A percentile compares a stretch with the other conserved stretches of the same genome.
Conservation (phyloP, 1,284 basidiomycete species). For the Puccinia triticina region DNA sequence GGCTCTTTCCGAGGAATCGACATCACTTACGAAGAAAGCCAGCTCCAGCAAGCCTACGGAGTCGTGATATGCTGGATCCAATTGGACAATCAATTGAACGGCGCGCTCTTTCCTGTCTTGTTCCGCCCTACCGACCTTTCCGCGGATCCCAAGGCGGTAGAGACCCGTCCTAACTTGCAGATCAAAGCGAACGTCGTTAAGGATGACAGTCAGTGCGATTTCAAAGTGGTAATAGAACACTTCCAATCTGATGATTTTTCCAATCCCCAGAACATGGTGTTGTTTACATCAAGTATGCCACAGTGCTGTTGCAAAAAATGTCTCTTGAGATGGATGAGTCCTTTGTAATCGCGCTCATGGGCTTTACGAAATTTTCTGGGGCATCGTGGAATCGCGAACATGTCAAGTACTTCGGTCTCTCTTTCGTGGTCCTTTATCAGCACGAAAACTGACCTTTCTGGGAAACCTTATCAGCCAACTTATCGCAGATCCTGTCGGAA, state of each 20-base stretch:
- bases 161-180: conserved; percentile 86
- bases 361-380: conserved; percentile 89
- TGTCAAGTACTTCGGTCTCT: conserved; percentile 34
- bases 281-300: conserved; percentile 94
- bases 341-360: conserved; percentile 87
- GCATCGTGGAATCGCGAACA: conserved; percentile 78
- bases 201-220: conserved; percentile 72
- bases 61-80: conserved; percentile 84
- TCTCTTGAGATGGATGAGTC: conserved; percentile 97
- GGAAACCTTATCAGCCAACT: conserved; percentile 66
- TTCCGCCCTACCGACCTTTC: conserved; percentile 90
- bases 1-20: conserved; percentile 77
- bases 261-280: conserved; percentile 80
- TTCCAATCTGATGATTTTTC: neutral
- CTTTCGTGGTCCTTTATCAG: neutral
- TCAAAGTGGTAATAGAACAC: neutral
- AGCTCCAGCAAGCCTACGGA: conserved; percentile 78
- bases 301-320: conserved; percentile 88
- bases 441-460: neutral
- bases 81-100: conserved; percentile 98
- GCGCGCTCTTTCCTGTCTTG: conserved; percentile 91
- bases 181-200: conserved; percentile 85
- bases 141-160: conserved; percentile 75
- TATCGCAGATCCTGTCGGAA: conserved; percentile 73
- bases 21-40: conserved; percentile 81